phyloP scores from a whole-genome alignment of 371 early-diverging fungal species.

The Saksenaea vasiformis region DNA sequence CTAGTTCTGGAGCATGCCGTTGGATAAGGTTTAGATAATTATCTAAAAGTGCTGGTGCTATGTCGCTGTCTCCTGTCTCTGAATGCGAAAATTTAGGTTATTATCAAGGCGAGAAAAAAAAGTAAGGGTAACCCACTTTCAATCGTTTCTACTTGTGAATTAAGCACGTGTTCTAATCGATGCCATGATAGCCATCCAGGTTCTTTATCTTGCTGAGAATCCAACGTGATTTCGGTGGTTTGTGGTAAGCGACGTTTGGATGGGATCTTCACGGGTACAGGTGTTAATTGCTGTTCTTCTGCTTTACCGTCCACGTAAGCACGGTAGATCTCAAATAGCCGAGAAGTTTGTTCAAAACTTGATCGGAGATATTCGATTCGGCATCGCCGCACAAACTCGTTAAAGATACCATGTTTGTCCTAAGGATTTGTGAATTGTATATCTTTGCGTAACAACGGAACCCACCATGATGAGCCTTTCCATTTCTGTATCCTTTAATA shows the following conservation, averaged over 20 bases:
- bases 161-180: constrained; percentile 29
- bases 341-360: constrained; percentile 18
- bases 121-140: constrained; percentile 21
- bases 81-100: neutral
- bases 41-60: constrained; percentile 27
- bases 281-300: constrained; percentile 1
- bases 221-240: neutral
- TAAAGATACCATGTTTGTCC: constrained; percentile 42
- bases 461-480: neutral
- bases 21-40: constrained; percentile 29
- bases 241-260: neutral
- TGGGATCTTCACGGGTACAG: neutral
- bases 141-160: constrained; percentile 31
- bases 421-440: constrained; percentile 8
- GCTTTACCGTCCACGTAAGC: constrained; percentile 15
- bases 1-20: constrained; percentile 22
- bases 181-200: constrained; percentile 34
- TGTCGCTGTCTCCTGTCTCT: constrained; percentile 32
- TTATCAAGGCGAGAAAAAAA: neutral
- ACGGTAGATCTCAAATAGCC: constrained; percentile 26
- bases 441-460: constrained; percentile 5
- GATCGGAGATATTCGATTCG: constrained; percentile 28
- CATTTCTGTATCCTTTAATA: constrained; percentile 13
- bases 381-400: constrained; percentile 40
- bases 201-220: neutral